Evolutionary conservation across 1,284 basidiomycete species (phyloP).

Genomic region (Grifola frondosa): DNA sequence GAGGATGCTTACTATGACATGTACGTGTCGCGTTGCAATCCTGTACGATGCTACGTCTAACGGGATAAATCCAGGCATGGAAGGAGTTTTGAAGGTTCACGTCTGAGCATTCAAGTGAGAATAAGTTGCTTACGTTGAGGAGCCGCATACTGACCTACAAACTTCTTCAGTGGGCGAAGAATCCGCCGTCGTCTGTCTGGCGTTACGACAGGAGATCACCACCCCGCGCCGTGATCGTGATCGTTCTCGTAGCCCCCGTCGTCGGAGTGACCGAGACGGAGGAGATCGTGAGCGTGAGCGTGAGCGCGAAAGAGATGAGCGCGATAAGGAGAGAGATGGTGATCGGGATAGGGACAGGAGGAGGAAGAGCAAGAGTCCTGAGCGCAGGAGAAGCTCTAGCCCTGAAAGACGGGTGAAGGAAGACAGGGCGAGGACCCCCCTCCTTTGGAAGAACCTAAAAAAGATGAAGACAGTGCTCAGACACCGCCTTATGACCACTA

Average conservation of each 20-base stretch:
- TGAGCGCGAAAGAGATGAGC: conserved; percentile 32
- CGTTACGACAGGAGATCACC: conserved; percentile 69
- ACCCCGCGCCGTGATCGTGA: conserved; percentile 49
- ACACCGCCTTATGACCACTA: conserved; percentile 50
- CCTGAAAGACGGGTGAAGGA: conserved; percentile 48
- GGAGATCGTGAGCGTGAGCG: conserved; percentile 34
- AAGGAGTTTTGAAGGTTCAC: conserved; percentile 76
- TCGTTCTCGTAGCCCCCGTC: conserved; percentile 38
- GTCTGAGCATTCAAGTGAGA: conserved; percentile 77
- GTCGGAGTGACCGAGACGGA: conserved; percentile 32
- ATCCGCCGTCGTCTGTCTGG: conserved; percentile 86
- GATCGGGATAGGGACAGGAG: conserved; percentile 43
- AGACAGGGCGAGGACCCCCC: conserved; percentile 47
- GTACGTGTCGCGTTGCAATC: conserved; percentile 46
- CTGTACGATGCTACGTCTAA: no score
- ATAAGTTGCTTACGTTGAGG: conserved; percentile 1
- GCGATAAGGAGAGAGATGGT: conserved; percentile 37
- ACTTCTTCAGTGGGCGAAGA: conserved; percentile 80
- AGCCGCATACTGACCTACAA: conserved; percentile 10
- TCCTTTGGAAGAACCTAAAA: conserved; percentile 43
- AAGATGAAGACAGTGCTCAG: conserved; percentile 50
- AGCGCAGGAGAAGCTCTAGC: conserved; percentile 49
- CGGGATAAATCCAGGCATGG: conserved; percentile 83
- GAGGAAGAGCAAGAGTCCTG: conserved; percentile 46
- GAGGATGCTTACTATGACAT: conserved; percentile 91